Conservation (phyloP, 192 early-diverging fungal species). For the Mortierella hygrophila region DNA sequence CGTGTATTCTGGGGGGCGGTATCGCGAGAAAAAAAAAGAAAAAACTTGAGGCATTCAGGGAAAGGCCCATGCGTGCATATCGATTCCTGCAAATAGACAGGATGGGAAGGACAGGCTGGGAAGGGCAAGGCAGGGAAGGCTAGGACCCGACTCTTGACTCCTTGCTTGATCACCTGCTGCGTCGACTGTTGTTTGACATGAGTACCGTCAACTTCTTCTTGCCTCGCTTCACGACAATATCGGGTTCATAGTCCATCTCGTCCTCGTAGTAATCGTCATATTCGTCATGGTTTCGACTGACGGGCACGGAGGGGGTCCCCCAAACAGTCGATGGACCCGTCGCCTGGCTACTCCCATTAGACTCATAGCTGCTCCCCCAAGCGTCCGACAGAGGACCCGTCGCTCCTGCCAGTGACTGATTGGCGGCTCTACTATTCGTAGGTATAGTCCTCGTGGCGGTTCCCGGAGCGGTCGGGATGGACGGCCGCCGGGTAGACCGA, state of each 20-base stretch:
- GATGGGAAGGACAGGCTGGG: neutral
- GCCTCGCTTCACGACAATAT: slow-evolving; percentile 58
- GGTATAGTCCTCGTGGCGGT: slow-evolving; percentile 15
- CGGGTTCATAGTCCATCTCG: slow-evolving; percentile 54
- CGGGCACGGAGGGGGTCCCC: slow-evolving; percentile 52
- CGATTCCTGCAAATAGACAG: neutral
- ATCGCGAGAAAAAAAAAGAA: neutral
- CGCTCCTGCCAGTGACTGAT: neutral
- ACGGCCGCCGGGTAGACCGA: slow-evolving; percentile 11
- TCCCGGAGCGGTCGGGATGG: neutral
- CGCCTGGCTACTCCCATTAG: slow-evolving; percentile 14
- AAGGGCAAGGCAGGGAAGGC: neutral
- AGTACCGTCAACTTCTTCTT: slow-evolving; percentile 59
- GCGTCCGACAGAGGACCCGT: neutral
- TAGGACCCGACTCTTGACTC: neutral
- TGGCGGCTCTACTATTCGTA: neutral
- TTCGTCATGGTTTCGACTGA: slow-evolving; percentile 31
- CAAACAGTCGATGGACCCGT: slow-evolving; percentile 52
- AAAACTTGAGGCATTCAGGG: neutral
- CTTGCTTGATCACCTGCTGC: slow-evolving; percentile 22
- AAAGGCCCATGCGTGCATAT: neutral
- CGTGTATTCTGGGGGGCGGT: neutral
- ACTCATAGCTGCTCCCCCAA: slow-evolving; percentile 45
- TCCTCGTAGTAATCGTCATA: slow-evolving; percentile 52
- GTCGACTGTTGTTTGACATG: slow-evolving; percentile 55